A percentile compares a stretch with the other conserved stretches of the same genome.
Conservation (phyloP, 1,139 yeast genomes). For the Hyphopichia wangnamkhiaoensis region DNA sequence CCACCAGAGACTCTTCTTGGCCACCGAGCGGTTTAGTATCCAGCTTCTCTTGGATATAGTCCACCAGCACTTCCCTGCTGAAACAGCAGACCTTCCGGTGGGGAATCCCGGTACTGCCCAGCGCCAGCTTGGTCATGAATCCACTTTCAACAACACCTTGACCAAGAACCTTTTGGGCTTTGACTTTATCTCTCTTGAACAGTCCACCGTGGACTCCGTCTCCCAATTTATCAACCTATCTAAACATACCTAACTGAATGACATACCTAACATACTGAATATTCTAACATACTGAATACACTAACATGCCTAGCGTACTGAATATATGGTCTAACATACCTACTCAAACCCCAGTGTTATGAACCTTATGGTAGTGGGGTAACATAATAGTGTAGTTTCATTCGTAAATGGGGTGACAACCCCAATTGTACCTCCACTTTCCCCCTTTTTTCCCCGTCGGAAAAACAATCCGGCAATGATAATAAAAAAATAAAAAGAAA, state of each 20-base stretch:
- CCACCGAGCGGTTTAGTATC: constrained; percentile 10
- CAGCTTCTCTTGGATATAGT: constrained; percentile 12
- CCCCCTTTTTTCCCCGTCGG: too few relatives aligned
- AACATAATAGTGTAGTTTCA: too few relatives aligned
- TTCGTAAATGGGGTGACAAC: too few relatives aligned
- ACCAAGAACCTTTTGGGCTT: constrained; percentile 23
- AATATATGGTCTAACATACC: too few relatives aligned
- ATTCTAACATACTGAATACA: too few relatives aligned
- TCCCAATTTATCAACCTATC: neutral
- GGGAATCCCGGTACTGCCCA: constrained; percentile 7
- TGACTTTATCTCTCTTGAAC: constrained; percentile 14
- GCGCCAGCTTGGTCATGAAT: neutral
- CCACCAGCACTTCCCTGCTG: constrained; percentile 10
- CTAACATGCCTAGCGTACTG: too few relatives aligned
- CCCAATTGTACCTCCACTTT: too few relatives aligned
- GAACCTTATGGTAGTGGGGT: too few relatives aligned
- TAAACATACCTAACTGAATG: neutral
- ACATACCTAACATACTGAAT: too few relatives aligned
- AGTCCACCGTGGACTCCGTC: neutral
- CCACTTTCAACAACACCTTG: constrained; percentile 7
- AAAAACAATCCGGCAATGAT: too few relatives aligned
- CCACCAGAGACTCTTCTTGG: constrained; percentile 11
- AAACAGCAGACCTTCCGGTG: constrained; percentile 6
- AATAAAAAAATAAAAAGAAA: too few relatives aligned
- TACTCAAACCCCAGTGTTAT: too few relatives aligned